Conservation (phyloP, 805 yeast species). For the Ogataea glucozyma region DNA sequence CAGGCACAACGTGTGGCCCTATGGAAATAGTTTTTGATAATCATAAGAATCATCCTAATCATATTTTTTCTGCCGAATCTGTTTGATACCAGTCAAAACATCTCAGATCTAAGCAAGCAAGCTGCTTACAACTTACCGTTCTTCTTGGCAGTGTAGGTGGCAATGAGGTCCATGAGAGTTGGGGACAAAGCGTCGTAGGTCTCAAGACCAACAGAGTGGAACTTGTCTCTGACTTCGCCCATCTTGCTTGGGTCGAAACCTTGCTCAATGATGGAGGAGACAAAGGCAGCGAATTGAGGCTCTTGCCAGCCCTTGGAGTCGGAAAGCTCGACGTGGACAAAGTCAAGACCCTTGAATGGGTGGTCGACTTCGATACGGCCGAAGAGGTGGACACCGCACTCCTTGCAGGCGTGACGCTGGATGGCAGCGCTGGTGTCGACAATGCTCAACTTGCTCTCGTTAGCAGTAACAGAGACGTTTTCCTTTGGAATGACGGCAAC, state of each 20-base stretch:
- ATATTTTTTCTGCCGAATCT: neutral
- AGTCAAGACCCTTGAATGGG: slow-evolving; percentile 14
- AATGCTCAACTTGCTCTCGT: slow-evolving; percentile 9
- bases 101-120: neutral
- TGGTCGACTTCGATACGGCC: slow-evolving; percentile 14
- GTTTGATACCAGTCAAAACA: slow-evolving; percentile 1
- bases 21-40: neutral
- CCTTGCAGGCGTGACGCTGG: slow-evolving; percentile 15
- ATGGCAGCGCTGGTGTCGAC: slow-evolving; percentile 12
- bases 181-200: slow-evolving; percentile 13
- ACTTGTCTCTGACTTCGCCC: slow-evolving; percentile 13
- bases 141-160: slow-evolving; percentile 12
- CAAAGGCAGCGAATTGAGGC: slow-evolving; percentile 15
- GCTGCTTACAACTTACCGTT: slow-evolving; percentile 12
- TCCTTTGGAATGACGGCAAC: slow-evolving; percentile 16
- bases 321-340: slow-evolving; percentile 13
- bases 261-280: slow-evolving; percentile 15
- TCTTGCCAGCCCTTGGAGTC: slow-evolving; percentile 16
- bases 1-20: neutral
- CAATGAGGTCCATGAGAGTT: slow-evolving; percentile 13
- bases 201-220: slow-evolving; percentile 14
- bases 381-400: slow-evolving; percentile 13
- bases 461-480: slow-evolving; percentile 12
- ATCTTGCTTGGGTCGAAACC: slow-evolving; percentile 16
- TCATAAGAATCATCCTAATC: neutral